Evolutionary conservation across 495 filamentous ascomycete species (phyloP).

Genomic region (Penicillium malachiteum): DNA sequence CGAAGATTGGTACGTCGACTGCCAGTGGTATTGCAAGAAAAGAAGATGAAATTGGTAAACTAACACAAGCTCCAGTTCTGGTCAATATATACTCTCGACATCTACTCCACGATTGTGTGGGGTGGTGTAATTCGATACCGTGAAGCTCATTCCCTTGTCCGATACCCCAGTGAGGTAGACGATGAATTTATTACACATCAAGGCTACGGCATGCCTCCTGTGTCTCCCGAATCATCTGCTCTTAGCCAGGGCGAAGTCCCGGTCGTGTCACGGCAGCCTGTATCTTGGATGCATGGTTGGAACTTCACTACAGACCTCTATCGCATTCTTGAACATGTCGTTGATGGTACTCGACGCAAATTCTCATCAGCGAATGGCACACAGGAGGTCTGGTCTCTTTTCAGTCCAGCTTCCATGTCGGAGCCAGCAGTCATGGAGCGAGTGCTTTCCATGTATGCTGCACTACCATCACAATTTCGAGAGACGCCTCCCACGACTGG

Average conservation of each 20-base stretch:
- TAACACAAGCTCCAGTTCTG: slow-evolving; percentile 37
- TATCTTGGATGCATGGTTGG: slow-evolving; percentile 50
- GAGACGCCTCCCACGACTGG: slow-evolving; percentile 30
- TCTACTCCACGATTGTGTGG: slow-evolving; percentile 51
- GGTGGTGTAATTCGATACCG: slow-evolving; percentile 43
- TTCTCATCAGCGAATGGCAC: slow-evolving; percentile 29
- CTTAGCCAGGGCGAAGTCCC: slow-evolving; percentile 9
- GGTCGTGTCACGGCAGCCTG: slow-evolving; percentile 18
- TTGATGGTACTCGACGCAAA: slow-evolving; percentile 33
- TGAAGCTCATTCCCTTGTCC: slow-evolving; percentile 42
- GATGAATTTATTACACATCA: slow-evolving; percentile 37
- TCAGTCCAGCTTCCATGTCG: slow-evolving; percentile 26
- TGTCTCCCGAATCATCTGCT: slow-evolving; percentile 12
- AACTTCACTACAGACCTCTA: slow-evolving; percentile 54
- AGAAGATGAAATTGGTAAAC: neutral
- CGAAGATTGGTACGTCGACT: slow-evolving; percentile 37
- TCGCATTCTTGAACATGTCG: slow-evolving; percentile 47
- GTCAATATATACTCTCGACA: slow-evolving; percentile 54
- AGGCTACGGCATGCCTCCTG: slow-evolving; percentile 24
- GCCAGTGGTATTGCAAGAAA: no score
- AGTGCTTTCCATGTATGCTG: slow-evolving; percentile 39
- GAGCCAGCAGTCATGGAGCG: slow-evolving; percentile 36
- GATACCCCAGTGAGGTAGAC: slow-evolving; percentile 45
- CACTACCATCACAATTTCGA: slow-evolving; percentile 40
- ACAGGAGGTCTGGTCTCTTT: slow-evolving; percentile 28